Percentiles rank a stretch among this genome's conserved stretches.
Conservation (phyloP, 331 rosid genomes). For the Pyracantha coccinea region DNA sequence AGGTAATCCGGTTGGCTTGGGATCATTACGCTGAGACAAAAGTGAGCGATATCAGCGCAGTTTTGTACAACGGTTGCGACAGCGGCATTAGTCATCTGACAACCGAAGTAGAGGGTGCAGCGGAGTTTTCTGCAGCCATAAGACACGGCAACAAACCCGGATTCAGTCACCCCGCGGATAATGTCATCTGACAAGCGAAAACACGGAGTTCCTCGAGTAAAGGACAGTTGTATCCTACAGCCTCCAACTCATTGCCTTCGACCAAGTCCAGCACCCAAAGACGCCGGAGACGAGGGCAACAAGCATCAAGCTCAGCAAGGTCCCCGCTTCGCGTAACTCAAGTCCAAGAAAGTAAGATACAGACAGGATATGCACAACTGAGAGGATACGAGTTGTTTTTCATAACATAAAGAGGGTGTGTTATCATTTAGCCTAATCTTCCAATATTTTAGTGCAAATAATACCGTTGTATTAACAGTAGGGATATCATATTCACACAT, state of each 20-base stretch:
- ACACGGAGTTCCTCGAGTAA: constrained; percentile 83
- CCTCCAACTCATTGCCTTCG: constrained; percentile 75
- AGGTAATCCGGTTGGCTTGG: constrained; percentile 56
- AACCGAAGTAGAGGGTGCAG: constrained; percentile 76
- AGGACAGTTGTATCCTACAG: constrained; percentile 66
- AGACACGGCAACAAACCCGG: constrained; percentile 76
- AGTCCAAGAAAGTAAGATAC: constrained; percentile 61
- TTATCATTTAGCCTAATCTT: not conserved
- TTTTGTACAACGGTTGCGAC: constrained; percentile 71
- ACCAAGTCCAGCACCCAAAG: constrained; percentile 81
- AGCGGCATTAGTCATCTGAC: constrained; percentile 82
- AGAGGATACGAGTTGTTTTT: constrained; percentile 44
- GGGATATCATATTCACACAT: no score
- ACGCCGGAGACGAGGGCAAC: constrained; percentile 56
- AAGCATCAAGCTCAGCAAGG: constrained; percentile 53
- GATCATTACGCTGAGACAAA: constrained; percentile 74
- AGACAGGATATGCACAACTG: constrained; percentile 50
- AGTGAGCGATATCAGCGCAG: constrained; percentile 80
- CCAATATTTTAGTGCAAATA: no score
- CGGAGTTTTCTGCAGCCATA: constrained; percentile 68
- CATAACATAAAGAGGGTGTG: constrained; percentile 70
- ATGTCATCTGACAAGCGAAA: constrained; percentile 57
- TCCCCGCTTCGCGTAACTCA: constrained; percentile 56
- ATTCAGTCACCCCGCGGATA: constrained; percentile 60
- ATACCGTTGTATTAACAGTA: no score